Percentiles rank a stretch among this genome's conserved stretches.
These are phyloP conservation scores for Kwoniella dendrophila DNA, from an alignment of 768 basidiomycete genomes.

Conservation along the genomic window DNA sequence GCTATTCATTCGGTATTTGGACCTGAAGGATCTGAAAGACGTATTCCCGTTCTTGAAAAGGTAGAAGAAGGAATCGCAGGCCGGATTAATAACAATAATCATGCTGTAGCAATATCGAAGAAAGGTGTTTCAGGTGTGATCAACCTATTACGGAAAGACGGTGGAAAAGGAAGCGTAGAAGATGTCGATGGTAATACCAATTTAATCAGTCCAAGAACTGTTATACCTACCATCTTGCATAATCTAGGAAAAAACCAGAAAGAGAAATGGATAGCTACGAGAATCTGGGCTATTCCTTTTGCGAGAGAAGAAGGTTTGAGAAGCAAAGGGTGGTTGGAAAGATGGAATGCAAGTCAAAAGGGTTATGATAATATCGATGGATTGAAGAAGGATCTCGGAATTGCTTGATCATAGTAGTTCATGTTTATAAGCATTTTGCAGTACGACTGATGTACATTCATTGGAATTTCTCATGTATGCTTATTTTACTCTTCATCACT, in stretches of 20 bases:
- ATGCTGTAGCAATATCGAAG: constrained; percentile 33
- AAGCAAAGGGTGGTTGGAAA: constrained; percentile 15
- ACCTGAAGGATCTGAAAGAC: constrained; percentile 23
- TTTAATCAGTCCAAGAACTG: constrained; percentile 67
- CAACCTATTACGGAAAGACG: constrained; percentile 48
- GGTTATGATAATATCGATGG: constrained; percentile 15
- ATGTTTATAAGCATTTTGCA: too few species aligned
- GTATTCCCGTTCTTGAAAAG: constrained; percentile 5
- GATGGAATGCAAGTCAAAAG: constrained; percentile 14
- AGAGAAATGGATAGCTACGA: constrained; percentile 66
- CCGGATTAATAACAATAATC: neutral
- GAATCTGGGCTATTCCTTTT: constrained; percentile 64
- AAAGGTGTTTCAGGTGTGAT: constrained; percentile 41
- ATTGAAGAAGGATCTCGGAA: constrained; percentile 21
- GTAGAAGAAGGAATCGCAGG: constrained; percentile 48
- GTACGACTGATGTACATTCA: too few species aligned
- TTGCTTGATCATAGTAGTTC: constrained; percentile 1
- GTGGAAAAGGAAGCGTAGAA: constrained; percentile 56
- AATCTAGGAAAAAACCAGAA: constrained; percentile 54
- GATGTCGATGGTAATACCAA: constrained; percentile 73
- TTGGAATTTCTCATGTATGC: too few species aligned
- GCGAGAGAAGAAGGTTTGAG: constrained; percentile 3
- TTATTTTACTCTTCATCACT: too few species aligned
- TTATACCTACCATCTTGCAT: constrained; percentile 66
- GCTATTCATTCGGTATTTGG: constrained; percentile 68